Evolutionary conservation across 2,329 filamentous ascomycete genomes (phyloP).

Genomic region (Bisporella sp.): DNA sequence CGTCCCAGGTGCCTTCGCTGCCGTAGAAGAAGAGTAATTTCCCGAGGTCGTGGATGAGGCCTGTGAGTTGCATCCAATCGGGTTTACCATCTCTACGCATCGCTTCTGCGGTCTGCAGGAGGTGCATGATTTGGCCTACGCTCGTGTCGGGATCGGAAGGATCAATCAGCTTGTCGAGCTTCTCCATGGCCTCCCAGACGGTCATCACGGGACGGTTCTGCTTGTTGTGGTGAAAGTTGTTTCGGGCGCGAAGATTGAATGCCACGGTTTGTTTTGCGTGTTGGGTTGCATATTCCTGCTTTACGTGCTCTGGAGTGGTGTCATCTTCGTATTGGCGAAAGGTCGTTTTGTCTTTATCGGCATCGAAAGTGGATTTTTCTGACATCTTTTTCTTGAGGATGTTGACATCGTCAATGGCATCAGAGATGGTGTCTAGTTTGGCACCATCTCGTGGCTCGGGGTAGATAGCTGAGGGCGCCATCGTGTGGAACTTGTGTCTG

Average conservation of each 20-base stretch:
- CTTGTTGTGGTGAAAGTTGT: conserved; percentile 53
- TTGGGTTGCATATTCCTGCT: conserved; percentile 75
- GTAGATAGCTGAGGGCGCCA: conserved; percentile 19
- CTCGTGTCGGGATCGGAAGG: conserved; percentile 86
- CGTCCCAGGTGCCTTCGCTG: conserved; percentile 86
- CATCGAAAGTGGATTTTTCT: conserved; percentile 60
- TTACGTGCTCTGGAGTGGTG: conserved; percentile 74
- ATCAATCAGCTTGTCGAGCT: conserved; percentile 84
- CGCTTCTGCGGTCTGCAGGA: conserved; percentile 82
- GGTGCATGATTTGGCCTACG: conserved; percentile 82
- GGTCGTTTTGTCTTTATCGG: conserved; percentile 68
- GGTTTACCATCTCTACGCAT: conserved; percentile 81
- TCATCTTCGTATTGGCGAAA: conserved; percentile 74
- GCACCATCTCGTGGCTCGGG: conserved; percentile 16
- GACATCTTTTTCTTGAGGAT: conserved; percentile 42
- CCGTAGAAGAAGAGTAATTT: conserved; percentile 77
- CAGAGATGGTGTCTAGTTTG: conserved; percentile 37
- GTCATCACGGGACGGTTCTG: conserved; percentile 65
- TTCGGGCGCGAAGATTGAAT: conserved; percentile 78
- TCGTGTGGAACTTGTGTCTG: conserved; percentile 4
- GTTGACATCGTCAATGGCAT: conserved; percentile 49
- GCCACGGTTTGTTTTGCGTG: conserved; percentile 68
- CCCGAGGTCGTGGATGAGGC: conserved; percentile 72
- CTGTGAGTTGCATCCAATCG: conserved; percentile 74
- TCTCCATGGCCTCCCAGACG: conserved; percentile 88